A percentile compares a stretch with the other conserved stretches of the same genome.
Conservation (phyloP, 2,329 filamentous ascomycete species). For the Colletotrichum viniferum region DNA sequence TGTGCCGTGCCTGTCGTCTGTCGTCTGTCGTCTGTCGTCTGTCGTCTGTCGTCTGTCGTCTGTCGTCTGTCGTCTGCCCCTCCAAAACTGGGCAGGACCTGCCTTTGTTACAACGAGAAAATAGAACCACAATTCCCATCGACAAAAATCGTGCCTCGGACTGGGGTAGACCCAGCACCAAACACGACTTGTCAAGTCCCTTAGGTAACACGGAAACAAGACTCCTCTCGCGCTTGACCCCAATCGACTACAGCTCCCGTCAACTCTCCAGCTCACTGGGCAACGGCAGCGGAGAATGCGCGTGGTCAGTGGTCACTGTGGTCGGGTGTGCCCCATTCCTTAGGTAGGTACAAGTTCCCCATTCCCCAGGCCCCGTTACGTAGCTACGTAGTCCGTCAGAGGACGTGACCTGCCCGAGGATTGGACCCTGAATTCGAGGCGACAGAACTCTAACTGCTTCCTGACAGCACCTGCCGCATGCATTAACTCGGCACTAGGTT, state of each 20-base stretch:
- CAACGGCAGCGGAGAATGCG: not conserved
- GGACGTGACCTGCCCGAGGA: not conserved
- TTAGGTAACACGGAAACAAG: not conserved
- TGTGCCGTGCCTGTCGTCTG: not conserved
- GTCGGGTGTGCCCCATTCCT: not conserved
- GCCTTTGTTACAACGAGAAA: not conserved
- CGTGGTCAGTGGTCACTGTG: not conserved
- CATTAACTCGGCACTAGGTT: not conserved
- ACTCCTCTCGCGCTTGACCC: not conserved
- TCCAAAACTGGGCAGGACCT: not conserved
- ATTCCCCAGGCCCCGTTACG: not conserved
- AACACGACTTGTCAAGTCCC: not conserved
- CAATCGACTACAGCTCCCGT: not conserved
- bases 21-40: too few relatives aligned
- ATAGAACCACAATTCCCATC: not conserved
- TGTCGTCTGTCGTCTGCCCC: not conserved
- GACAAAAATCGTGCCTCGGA: not conserved
- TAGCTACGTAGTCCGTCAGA: not conserved
- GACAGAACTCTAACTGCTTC: not conserved
- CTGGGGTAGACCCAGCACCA: not conserved
- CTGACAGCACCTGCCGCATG: not conserved
- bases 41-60: too few relatives aligned
- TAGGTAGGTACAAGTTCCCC: not conserved
- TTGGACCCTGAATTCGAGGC: conserved; percentile 8
- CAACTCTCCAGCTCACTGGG: not conserved